Evolutionary conservation across 306 rosid species (phyloP), one percentile per base, ranked within the genome.

Genomic region (Dryas alaskensis): DNA sequence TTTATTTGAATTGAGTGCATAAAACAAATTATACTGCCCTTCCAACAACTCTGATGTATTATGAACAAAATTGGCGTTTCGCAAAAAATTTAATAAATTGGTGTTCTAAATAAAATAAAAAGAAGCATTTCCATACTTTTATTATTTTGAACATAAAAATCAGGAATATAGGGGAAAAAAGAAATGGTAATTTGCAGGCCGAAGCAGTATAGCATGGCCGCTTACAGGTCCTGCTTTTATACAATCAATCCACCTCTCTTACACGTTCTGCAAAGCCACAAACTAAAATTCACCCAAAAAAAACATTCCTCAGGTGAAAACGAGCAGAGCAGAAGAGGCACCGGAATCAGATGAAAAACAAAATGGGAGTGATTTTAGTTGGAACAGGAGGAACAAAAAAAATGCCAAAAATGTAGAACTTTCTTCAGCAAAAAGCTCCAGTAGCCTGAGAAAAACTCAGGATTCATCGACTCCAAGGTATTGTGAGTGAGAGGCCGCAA

Each of bases 401-500:
- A 69, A 27, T 6, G 69, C 51, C 13, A 75, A 71, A 44, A 43
- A 52, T 60, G 71, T 75, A 54, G 46, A 22, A 72, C 76, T 63
- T 63, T n/a, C 81, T 72, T 55, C 27, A 63, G 55, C 27, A 70
- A 76, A 55, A 81, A 71, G 44, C 61, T 68, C 67, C 13, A 77
- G 69, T 10, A 76, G 19, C 55, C 65, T 42, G 61, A 70, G 67
- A 42, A n/a, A 22, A 9, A 60, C 40, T 79, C 76, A 78, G 49
- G 82, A 74, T 50, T 81, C 85, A 6, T 82, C 86, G 51, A 54
- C 73, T 60, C 74, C 87, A 22, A 75, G 87, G 78, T 78, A 84
- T 69, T 81, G 89, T 17, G 98, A 93, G 69, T 91, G 86, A 48
- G 98, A 87, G 65, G 98, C 93, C 22, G 97, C 96, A 52, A 91